A percentile compares a stretch with the other conserved stretches of the same genome.
These are phyloP conservation scores for Striga hermonthica DNA, from an alignment of 305 asterid species.

Conservation along the genomic window DNA sequence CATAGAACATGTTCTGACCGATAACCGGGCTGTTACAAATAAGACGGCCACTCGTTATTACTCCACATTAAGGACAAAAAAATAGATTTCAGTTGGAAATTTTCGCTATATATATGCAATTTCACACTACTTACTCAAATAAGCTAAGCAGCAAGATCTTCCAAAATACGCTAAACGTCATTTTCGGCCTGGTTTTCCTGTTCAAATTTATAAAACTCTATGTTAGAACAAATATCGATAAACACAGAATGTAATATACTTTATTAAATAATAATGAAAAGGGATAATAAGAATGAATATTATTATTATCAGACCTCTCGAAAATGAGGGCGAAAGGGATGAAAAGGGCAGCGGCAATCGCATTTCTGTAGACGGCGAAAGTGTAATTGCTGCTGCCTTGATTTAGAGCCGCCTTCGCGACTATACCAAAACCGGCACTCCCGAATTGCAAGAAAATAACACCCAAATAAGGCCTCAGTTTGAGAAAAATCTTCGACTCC, in stretches of 20 bases:
- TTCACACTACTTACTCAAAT: conserved; percentile 45
- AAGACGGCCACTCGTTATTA: not conserved
- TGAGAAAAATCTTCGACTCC: not conserved
- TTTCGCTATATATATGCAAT: too few species aligned
- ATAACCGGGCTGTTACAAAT: conserved; percentile 53
- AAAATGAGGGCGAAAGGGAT: conserved; percentile 59
- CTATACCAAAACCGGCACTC: conserved; percentile 55
- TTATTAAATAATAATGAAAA: too few species aligned
- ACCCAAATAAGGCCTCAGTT: conserved; percentile 48
- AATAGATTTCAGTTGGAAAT: too few species aligned
- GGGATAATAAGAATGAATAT: not conserved
- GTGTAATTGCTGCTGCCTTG: conserved; percentile 71
- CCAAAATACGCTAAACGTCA: conserved; percentile 51
- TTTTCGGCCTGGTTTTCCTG: conserved; percentile 71
- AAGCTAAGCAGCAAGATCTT: conserved; percentile 54
- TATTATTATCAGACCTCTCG: conserved; percentile 43
- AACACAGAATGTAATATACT: not conserved
- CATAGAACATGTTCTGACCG: conserved; percentile 66
- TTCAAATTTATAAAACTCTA: not conserved
- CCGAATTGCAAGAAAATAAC: conserved; percentile 64
- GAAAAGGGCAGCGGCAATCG: conserved; percentile 53
- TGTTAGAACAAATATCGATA: not conserved
- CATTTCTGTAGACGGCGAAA: conserved; percentile 62
- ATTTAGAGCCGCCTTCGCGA: conserved; percentile 60
- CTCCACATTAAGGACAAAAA: not conserved